phyloP scores from a whole-genome alignment of 495 filamentous ascomycete species.

The Xylaria venustula region DNA sequence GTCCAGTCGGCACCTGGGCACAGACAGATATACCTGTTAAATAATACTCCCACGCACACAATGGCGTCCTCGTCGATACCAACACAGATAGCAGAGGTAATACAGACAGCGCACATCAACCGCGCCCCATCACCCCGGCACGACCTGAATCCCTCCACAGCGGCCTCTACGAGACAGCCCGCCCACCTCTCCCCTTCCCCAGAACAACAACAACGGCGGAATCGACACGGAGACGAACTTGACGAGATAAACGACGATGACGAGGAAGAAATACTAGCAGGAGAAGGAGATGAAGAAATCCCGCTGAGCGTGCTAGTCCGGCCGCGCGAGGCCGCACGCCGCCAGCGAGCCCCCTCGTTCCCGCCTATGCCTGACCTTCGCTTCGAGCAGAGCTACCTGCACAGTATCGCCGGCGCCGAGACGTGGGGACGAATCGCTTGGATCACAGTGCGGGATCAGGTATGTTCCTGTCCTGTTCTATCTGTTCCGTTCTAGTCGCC shows the following conservation, averaged over 20 bases:
- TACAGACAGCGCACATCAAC: conserved; percentile 78
- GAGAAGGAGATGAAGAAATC: too few species aligned
- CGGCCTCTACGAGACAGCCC: conserved; percentile 57
- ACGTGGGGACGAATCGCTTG: conserved; percentile 72
- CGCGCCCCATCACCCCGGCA: conserved; percentile 63
- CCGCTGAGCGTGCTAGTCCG: conserved; percentile 58
- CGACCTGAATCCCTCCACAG: conserved; percentile 79
- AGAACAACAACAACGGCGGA: conserved; percentile 21
- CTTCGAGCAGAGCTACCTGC: conserved; percentile 96
- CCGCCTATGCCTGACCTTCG: conserved; percentile 89
- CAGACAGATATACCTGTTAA: not conserved
- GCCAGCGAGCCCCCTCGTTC: conserved; percentile 50
- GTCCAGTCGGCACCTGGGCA: too few species aligned
- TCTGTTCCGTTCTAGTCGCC: too few species aligned
- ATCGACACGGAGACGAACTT: conserved; percentile 29
- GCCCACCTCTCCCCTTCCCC: conserved; percentile 26
- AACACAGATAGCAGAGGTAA: conserved; percentile 67
- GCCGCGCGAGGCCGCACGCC: conserved; percentile 11
- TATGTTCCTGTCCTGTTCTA: conserved; percentile 29
- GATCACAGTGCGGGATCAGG: conserved; percentile 89
- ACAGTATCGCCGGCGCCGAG: conserved; percentile 74
- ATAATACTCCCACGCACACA: not conserved
- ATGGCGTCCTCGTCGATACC: conserved; percentile 41
- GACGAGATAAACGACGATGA: conserved; percentile 29
- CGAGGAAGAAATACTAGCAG: conserved; percentile 49